Base-by-base conservation (phyloP, 768 basidiomycete species). In the Russula vinacea region DNA sequence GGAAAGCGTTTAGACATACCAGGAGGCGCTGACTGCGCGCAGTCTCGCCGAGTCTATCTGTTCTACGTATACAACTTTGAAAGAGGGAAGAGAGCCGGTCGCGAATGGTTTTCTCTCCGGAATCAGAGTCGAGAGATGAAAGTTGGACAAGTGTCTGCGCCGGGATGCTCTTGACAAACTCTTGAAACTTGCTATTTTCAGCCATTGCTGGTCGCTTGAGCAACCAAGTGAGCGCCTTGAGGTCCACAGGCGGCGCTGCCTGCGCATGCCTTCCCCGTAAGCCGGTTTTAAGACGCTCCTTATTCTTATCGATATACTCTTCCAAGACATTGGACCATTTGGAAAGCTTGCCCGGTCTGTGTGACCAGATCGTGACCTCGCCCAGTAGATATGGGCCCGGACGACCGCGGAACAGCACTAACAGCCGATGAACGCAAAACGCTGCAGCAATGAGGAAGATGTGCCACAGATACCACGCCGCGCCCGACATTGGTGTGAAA, bases 401-500 rank as follows among this genome's bases (percentile, higher is more conserved):
- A 32, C 42, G n/a, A 22, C 24, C 5, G n/a, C 29, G 53, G 19
- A 62, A 19, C 24, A 0, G 10, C 22, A 11, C 29, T 11, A 37
- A 2, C 5, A 39, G 7, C 33, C 33, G 33, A 29, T 24, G 24
- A 29, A 35, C 10, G 22, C 44, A n/a, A 6, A 26, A 26, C 17
- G 45, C 40, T 6, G 3, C 0, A 10, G 26, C 33, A 29, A 33
- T 26, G 60, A 37, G 13, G 17, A n/a, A 39, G 3, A 24, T 10
- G 44, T 63, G 56, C 33, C 47, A 39, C 10, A 52, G 8, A 37
- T 56, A 37, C 61, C 60, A 66, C 49, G 51, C 40, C 17, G 16
- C 5, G 22, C 29, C 29, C n/a, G 66, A 65, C 52, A 67, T 53
- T 9, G 63, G 66, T 11, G 66, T 67, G 22, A 53, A 53, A 56